Base-by-base conservation (phyloP, 164 flowering plant species). In the Annona cherimola region DNA sequence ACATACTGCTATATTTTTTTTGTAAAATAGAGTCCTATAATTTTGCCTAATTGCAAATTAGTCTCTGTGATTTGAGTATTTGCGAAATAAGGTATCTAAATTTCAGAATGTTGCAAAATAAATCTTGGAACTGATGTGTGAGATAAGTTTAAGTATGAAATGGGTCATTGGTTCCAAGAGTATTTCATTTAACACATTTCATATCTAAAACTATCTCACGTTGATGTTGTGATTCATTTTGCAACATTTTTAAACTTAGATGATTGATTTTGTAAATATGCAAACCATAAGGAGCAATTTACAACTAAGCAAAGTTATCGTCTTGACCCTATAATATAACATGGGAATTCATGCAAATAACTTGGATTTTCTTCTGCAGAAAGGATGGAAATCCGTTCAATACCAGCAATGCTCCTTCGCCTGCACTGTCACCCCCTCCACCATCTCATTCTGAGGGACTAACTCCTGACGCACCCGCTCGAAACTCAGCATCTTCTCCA, bases 341-440 rank as follows among this genome's bases (percentile, higher is more conserved):
- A 26, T 26, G 35, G 35, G 35, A 26, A 26, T 26, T 26, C 35
- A 26, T 26, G 35, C 35, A 61, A 12, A 43, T 69, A 18, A 40
- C 43, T 19, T 39, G 11, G n/a, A 55, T n/a, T 73, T 63, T 63
- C 8, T 39, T 46, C 5, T 86, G 86, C 94, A 95, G 98, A 78
- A 86, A 78, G 64, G 91, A 85, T 79, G 98, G 98, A 55, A 95
- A 95, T 71, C 95, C 81, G 26, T 91, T 91, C 73, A 89, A 90
- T 76, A 69, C 84, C 26, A 78, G 83, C 64, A 66, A 71, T 72
- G 73, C 90, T 63, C 86, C 90, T 43, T 43, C 81, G 14, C 57
- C 57, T 8, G 57, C 57, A 50, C 9, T 50, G 14, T 71, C 77
- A 5, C 80, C 88, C 5, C 78, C 88, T 3, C 81, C 85, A 4